Base-by-base conservation (phyloP, 2,329 filamentous ascomycete genomes). In the Cercospora brassicicola region DNA sequence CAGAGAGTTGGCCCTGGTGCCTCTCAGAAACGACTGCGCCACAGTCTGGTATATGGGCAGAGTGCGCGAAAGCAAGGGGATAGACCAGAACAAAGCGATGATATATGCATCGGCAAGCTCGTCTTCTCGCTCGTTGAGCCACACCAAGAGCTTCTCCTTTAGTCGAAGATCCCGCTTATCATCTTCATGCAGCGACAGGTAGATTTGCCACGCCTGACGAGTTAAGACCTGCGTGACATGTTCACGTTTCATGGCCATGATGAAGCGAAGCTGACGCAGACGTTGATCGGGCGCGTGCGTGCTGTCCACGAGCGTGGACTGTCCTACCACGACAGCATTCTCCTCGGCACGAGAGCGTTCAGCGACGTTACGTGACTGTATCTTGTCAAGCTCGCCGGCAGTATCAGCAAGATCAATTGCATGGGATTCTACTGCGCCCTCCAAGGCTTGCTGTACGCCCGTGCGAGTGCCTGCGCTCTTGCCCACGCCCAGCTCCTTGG, bases 131-230 rank as follows among this genome's bases (percentile, higher is more conserved):
- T 48, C 48, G 10, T 70, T 68, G 13, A 78, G 69, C 72, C 74
- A 78, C 20, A 62, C 45, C n/a, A 78, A 56, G n/a, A 78, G 63
- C 57, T 73, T 70, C 26, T 68, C 64, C 62, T 74, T 75, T 18
- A 77, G 63, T 9, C 69, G 65, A 15, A 70, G 10, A 59, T 76
- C 73, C 7, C 67, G 57, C 39, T 69, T 71, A 15, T 71, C 68
- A 3, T 62, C 62, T 3, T 75, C 68, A 0, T 72, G 62, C 5
- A 81, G 72, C 10, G 73, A 70, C 11, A 72, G 65, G 68, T 81
- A 82, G 6, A 82, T 68, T n/a, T 75, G 73, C 78, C 80, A 81
- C 11, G 76, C 79, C 10, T 59, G 59, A 23, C 30, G 31, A 28
- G 67, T 65, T 10, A 59, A 11, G 20, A 62, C 20, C 26, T 18